phyloP scores from a whole-genome alignment of 805 yeast species.

The Candida succiphila region DNA sequence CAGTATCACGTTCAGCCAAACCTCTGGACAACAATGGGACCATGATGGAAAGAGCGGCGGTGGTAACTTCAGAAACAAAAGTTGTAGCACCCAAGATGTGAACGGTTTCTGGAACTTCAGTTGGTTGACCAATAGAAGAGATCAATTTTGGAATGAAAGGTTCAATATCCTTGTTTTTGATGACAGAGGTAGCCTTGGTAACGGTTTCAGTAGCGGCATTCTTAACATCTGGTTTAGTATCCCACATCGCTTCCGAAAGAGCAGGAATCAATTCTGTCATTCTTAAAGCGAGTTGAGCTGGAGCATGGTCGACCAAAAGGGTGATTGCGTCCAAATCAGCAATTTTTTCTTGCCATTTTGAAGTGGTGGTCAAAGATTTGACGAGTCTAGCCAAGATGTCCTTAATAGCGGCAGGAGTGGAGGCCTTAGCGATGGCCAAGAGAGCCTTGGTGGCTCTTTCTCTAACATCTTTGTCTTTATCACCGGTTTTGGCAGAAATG shows the following conservation, averaged over 20 bases:
- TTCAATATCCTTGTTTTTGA: slow-evolving; percentile 99
- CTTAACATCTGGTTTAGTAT: slow-evolving; percentile 97
- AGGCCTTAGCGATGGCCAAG: slow-evolving; percentile 63
- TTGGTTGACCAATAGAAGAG: slow-evolving; percentile 93
- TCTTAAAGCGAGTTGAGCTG: slow-evolving; percentile 93
- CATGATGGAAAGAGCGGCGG: slow-evolving; percentile 99
- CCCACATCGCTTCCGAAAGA: slow-evolving; percentile 99
- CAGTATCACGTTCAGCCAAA: slow-evolving; percentile 98
- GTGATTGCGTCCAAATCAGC: slow-evolving; percentile 80
- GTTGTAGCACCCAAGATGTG: slow-evolving; percentile 99
- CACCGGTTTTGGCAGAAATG: slow-evolving; percentile 77
- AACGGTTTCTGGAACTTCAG: slow-evolving; percentile 97
- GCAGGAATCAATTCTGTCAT: slow-evolving; percentile 99
- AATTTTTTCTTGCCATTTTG: slow-evolving; percentile 98
- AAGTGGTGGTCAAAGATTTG: slow-evolving; percentile 53
- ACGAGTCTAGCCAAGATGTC: slow-evolving; percentile 76
- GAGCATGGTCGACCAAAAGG: slow-evolving; percentile 86
- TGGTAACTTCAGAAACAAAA: slow-evolving; percentile 98
- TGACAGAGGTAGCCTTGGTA: slow-evolving; percentile 93
- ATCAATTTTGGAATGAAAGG: slow-evolving; percentile 97
- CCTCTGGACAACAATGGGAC: slow-evolving; percentile 98
- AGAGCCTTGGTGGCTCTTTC: slow-evolving; percentile 70
- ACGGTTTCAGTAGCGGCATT: slow-evolving; percentile 92
- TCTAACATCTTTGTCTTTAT: slow-evolving; percentile 73
- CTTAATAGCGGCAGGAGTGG: slow-evolving; percentile 93